Base-by-base conservation (phyloP, 2,329 filamentous ascomycete genomes). In the Colletotrichum sansevieriae region DNA sequence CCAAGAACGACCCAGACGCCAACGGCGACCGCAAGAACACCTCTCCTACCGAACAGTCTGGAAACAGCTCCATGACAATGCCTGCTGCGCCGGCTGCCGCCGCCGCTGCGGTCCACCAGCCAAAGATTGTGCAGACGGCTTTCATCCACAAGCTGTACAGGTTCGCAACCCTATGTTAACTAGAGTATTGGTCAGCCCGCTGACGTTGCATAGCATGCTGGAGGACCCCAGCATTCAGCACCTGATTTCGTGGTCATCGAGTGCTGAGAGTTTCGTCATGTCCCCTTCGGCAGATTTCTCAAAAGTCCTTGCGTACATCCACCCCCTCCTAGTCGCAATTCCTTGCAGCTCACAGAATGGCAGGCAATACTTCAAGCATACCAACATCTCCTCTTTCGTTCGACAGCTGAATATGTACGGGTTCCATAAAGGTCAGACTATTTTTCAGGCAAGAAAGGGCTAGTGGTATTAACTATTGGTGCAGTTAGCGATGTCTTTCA, bases 61-160 rank as follows among this genome's bases (percentile, higher is more conserved):
- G 71, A 3, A 71, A 72, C 18, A 76, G 74, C 62, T 79, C 78
- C 58, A 79, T 76, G 59, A 80, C 78, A 47, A 87, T 87, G 85
- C 80, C 85, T 39, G 84, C 85, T 22, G 85, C 85, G 15, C 78
- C 80, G 20, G 80, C 83, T 3, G 81, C 84, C n/a, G 90, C 91
- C 20, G 90, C 90, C 1, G 89, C 92, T 5, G 91, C 91, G 55
- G 91, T 95, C 60, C 94, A 97, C 77, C 95, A 97, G 78, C 95
- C 96, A 68, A 99, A 99, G 82, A 95, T 98, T 51, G 94, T 98
- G 15, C 96, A 99, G 82, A 98, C 96, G 11, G 96, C 96, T 22
- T 99, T 99, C 76, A 98, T 99, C 72, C 96, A 99, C 81, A 99
- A 99, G 81, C 88, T 99, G 41, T 99, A 98, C 85, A 98, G 97